phyloP scores from a whole-genome alignment of 2,329 filamentous ascomycete species.

The Colletotrichum kahawae region DNA sequence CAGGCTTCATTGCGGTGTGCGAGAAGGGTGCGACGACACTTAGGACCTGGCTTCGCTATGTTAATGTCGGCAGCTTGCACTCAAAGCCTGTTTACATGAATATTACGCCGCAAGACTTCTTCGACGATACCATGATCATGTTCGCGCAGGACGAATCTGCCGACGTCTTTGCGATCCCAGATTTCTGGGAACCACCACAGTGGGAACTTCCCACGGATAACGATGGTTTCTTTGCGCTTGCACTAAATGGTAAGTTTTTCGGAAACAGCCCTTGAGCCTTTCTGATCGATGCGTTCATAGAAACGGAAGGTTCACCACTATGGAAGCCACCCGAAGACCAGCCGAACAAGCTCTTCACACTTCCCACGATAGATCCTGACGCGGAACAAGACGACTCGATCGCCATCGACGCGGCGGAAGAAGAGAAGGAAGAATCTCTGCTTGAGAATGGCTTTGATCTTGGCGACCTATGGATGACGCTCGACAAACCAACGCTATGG shows the following conservation, averaged over 20 bases:
- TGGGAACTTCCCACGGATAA: constrained; percentile 37
- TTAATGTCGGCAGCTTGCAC: neutral
- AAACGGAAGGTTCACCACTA: constrained; percentile 4
- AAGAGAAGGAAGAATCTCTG: constrained; percentile 26
- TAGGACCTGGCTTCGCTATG: neutral
- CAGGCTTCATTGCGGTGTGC: neutral
- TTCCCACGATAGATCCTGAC: constrained; percentile 29
- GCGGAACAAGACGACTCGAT: constrained; percentile 23
- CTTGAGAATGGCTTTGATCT: neutral
- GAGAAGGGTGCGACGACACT: neutral
- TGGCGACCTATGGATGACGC: constrained; percentile 53
- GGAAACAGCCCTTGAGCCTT: neutral
- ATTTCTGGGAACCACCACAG: constrained; percentile 62
- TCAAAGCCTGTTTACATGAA: neutral
- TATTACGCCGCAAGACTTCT: neutral
- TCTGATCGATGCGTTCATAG: neutral
- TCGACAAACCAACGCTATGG: constrained; percentile 34
- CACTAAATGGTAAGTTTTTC: constrained; percentile 36
- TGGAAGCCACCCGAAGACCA: constrained; percentile 17
- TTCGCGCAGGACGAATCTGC: constrained; percentile 48
- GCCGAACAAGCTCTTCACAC: constrained; percentile 47
- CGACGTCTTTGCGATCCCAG: constrained; percentile 67
- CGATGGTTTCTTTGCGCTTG: constrained; percentile 48
- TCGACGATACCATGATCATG: constrained; percentile 32
- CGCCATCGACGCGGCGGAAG: neutral